Evolutionary conservation across 2,329 filamentous ascomycete genomes (phyloP).

Genomic region (Graphilbum fragrans): DNA sequence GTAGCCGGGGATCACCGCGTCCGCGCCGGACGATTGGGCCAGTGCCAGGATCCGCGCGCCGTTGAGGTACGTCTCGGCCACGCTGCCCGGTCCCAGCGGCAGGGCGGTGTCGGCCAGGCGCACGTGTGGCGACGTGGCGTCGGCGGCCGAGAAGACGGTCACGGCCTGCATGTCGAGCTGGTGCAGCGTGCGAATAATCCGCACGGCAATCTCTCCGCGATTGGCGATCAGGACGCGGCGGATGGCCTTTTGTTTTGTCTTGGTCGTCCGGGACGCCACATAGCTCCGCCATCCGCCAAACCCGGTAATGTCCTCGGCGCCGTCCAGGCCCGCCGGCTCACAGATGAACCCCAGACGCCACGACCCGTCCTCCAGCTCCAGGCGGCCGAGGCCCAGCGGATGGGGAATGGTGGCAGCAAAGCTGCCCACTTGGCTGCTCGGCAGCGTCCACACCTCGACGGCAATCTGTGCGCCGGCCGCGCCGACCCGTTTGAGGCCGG

Average conservation of each 20-base stretch:
- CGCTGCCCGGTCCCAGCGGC: slow-evolving; percentile 26
- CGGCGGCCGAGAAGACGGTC: slow-evolving; percentile 44
- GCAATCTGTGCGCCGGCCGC: slow-evolving; percentile 17
- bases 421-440: slow-evolving; percentile 15
- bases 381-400: slow-evolving; percentile 21
- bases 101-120: slow-evolving; percentile 38
- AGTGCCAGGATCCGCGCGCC: slow-evolving; percentile 14
- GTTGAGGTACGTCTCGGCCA: background rate
- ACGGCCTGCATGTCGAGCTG: slow-evolving; percentile 34
- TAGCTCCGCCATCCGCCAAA: slow-evolving; percentile 21
- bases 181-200: slow-evolving; percentile 34
- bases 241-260: too few species aligned
- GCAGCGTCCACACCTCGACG: slow-evolving; percentile 23
- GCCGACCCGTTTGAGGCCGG: slow-evolving; percentile 18
- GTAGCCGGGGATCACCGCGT: slow-evolving; percentile 53
- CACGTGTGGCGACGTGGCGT: slow-evolving; percentile 40
- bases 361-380: slow-evolving; percentile 20
- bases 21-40: slow-evolving; percentile 27
- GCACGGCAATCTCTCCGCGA: slow-evolving; percentile 44
- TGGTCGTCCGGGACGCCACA: too few species aligned
- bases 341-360: slow-evolving; percentile 25
- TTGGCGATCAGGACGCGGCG: slow-evolving; percentile 36
- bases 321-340: slow-evolving; percentile 19
- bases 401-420: slow-evolving; percentile 19
- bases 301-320: slow-evolving; percentile 18